Conservation (phyloP, 2,329 filamentous ascomycete genomes). For the Pyrenochaeta sp. region DNA sequence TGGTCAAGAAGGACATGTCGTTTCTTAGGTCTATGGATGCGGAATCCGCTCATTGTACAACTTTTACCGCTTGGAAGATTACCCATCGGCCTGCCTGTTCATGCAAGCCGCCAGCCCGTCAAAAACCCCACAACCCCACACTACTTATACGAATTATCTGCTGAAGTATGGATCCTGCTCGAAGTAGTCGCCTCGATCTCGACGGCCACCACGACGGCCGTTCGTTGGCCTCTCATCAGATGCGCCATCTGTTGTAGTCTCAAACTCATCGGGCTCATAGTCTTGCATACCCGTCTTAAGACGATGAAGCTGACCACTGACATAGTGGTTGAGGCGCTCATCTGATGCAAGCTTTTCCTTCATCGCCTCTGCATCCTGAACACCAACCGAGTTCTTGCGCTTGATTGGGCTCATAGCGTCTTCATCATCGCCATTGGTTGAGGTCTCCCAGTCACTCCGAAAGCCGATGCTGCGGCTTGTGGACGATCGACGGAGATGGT, state of each 20-base stretch:
- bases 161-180: slow-evolving; percentile 40
- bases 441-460: slow-evolving; percentile 75
- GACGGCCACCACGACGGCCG: slow-evolving; percentile 26
- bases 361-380: slow-evolving; percentile 62
- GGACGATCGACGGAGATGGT: slow-evolving; percentile 76
- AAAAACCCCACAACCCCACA: background rate
- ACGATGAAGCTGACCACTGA: slow-evolving; percentile 79
- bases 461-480: slow-evolving; percentile 84
- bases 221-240: slow-evolving; percentile 33
- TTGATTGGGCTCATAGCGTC: slow-evolving; percentile 39
- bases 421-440: slow-evolving; percentile 45
- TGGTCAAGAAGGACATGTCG: background rate
- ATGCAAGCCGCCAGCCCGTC: background rate
- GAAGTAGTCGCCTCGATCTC: slow-evolving; percentile 38
- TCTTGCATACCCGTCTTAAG: slow-evolving; percentile 69
- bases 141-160: slow-evolving; percentile 15
- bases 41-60: slow-evolving; percentile 11
- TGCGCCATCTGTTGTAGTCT: slow-evolving; percentile 62
- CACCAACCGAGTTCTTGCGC: slow-evolving; percentile 58
- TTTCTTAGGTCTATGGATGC: slow-evolving; percentile 27
- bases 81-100: slow-evolving; percentile 1
- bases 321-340: slow-evolving; percentile 80
- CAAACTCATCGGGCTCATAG: slow-evolving; percentile 69
- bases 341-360: slow-evolving; percentile 48
- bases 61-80: slow-evolving; percentile 7